Evolutionary conservation across 108 stramenopile genomes (phyloP).

Genomic region (Cylindrotheca fusiformis): DNA sequence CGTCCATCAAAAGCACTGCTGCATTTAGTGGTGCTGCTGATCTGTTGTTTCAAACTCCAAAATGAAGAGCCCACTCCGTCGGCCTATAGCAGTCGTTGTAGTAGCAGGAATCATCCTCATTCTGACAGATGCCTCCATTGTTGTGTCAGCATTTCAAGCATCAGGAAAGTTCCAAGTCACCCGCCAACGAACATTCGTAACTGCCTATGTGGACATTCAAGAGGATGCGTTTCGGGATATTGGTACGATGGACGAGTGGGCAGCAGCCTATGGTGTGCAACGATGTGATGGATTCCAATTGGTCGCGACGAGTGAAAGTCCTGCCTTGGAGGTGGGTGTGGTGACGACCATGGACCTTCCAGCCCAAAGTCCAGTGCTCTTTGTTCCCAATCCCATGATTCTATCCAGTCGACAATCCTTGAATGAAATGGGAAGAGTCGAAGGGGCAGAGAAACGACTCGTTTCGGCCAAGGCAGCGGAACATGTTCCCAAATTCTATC

Average conservation of each 20-base stretch:
- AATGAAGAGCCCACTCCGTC: too few relatives aligned
- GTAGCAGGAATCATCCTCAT: too few relatives aligned
- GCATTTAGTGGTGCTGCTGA: too few relatives aligned
- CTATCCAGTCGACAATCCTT: slow-evolving; percentile 29
- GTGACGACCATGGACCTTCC: slow-evolving; percentile 43
- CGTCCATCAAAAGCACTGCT: too few relatives aligned
- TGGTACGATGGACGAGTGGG: slow-evolving; percentile 45
- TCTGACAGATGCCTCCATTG: too few relatives aligned
- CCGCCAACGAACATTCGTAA: too few relatives aligned
- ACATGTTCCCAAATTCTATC: slow-evolving; percentile 19
- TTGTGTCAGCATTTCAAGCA: too few relatives aligned
- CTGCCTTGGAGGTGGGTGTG: slow-evolving; percentile 28
- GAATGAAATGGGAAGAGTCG: slow-evolving; percentile 39
- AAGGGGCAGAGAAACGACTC: slow-evolving; percentile 26
- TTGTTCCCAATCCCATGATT: slow-evolving; percentile 41
- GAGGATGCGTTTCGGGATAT: slow-evolving; percentile 42
- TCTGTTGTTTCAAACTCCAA: too few relatives aligned
- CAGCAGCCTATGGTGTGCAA: slow-evolving; percentile 37
- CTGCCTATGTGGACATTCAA: slow-evolving; percentile 31
- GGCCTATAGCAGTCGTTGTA: too few relatives aligned
- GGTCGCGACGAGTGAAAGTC: slow-evolving; percentile 2
- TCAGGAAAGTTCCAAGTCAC: too few relatives aligned
- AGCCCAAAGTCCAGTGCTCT: slow-evolving; percentile 33
- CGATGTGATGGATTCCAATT: slow-evolving; percentile 38
- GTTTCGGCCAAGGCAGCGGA: background rate